Percentiles rank a stretch among this genome's conserved stretches.
Conservation (phyloP, 2,329 filamentous ascomycete genomes). For the Penicillium glabrum region DNA sequence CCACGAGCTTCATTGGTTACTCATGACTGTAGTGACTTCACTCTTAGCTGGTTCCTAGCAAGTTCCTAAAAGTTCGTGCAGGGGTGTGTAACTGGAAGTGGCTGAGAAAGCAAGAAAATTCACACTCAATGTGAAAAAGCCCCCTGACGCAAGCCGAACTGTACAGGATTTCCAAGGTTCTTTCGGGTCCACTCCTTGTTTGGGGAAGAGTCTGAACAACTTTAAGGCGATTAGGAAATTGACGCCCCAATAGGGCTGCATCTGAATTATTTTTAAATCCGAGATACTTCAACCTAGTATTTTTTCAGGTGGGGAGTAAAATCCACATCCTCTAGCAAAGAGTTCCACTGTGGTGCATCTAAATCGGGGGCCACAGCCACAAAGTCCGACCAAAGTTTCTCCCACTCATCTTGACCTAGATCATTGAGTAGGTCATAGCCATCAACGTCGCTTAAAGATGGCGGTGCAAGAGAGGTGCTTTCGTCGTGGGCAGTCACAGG, state of each 20-base stretch:
- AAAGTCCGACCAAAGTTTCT: slow-evolving; percentile 18
- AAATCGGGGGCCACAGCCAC: slow-evolving; percentile 18
- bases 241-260: slow-evolving; percentile 1
- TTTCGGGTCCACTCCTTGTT: not conserved
- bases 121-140: not conserved
- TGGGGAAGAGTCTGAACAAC: not conserved
- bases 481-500: not conserved
- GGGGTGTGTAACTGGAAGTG: not conserved
- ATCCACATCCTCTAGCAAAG: slow-evolving; percentile 18
- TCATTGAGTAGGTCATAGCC: slow-evolving; percentile 2
- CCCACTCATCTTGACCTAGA: slow-evolving; percentile 11
- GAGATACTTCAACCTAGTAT: not conserved
- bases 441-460: not conserved
- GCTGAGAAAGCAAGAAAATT: slow-evolving; percentile 5
- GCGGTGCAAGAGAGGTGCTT: not conserved
- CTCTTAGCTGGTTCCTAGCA: slow-evolving; percentile 1
- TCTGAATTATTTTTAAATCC: not conserved
- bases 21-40: slow-evolving; percentile 11
- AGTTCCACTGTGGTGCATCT: slow-evolving; percentile 20
- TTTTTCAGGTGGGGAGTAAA: slow-evolving; percentile 10
- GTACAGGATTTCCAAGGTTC: not conserved
- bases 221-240: not conserved
- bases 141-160: slow-evolving; percentile 3
- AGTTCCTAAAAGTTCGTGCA: not conserved
- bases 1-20: slow-evolving; percentile 5